Percentiles rank a stretch among this genome's conserved stretches.
phyloP scores from a whole-genome alignment of 2,329 filamentous ascomycete genomes.

The Plenodomus biglobosus region DNA sequence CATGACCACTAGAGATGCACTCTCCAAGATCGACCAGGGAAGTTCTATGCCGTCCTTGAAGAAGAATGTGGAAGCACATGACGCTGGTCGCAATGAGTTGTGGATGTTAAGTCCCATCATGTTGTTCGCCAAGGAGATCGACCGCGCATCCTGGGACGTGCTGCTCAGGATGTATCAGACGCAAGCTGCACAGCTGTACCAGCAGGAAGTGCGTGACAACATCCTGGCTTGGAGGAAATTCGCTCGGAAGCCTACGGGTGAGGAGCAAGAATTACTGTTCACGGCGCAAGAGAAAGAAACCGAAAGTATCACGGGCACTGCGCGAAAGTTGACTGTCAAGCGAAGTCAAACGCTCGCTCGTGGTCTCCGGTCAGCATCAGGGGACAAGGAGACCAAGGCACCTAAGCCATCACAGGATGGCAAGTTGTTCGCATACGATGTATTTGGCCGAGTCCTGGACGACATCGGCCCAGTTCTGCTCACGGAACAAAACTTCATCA shows the following conservation, averaged over 20 bases:
- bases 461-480: constrained; percentile 81
- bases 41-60: constrained; percentile 54
- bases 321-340: constrained; percentile 90
- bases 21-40: constrained; percentile 53
- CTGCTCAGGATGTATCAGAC: constrained; percentile 79
- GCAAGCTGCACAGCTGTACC: constrained; percentile 74
- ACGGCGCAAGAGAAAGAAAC: constrained; percentile 87
- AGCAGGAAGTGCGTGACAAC: constrained; percentile 77
- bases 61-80: constrained; percentile 69
- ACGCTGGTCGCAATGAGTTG: constrained; percentile 69
- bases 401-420: constrained; percentile 63
- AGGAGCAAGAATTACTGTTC: constrained; percentile 85
- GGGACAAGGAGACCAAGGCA: constrained; percentile 59
- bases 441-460: constrained; percentile 77
- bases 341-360: constrained; percentile 84
- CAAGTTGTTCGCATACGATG: constrained; percentile 73
- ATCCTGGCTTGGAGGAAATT: constrained; percentile 77
- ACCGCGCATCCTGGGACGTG: constrained; percentile 76
- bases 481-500: constrained; percentile 94
- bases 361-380: constrained; percentile 67
- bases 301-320: constrained; percentile 66
- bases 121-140: constrained; percentile 84
- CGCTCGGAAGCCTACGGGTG: constrained; percentile 71
- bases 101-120: constrained; percentile 89
- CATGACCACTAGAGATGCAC: constrained; percentile 65